phyloP scores from a whole-genome alignment of 805 yeast species.

The Torulaspora franciscae region DNA sequence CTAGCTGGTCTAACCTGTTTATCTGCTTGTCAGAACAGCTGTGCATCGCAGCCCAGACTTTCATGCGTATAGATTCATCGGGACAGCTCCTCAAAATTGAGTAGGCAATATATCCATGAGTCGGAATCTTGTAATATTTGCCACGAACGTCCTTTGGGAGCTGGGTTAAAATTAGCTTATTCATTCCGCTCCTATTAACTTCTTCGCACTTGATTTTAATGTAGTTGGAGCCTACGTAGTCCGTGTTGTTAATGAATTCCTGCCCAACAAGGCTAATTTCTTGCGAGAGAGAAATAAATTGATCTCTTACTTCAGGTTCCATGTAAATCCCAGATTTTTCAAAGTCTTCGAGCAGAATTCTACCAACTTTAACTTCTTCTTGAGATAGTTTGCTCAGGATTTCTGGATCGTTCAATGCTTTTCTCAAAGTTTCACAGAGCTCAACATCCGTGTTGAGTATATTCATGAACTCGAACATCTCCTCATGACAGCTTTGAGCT shows the following conservation, averaged over 20 bases:
- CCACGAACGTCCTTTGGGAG: slow-evolving; percentile 38
- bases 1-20: slow-evolving; percentile 49
- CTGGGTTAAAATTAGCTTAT: slow-evolving; percentile 22
- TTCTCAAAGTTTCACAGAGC: slow-evolving; percentile 54
- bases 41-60: slow-evolving; percentile 72
- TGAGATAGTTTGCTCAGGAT: slow-evolving; percentile 40
- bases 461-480: slow-evolving; percentile 92
- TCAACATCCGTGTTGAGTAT: slow-evolving; percentile 77
- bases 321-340: slow-evolving; percentile 85
- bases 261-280: slow-evolving; percentile 79
- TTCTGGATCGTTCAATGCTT: slow-evolving; percentile 43
- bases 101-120: slow-evolving; percentile 61
- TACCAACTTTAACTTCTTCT: slow-evolving; percentile 83
- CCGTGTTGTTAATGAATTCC: slow-evolving; percentile 45
- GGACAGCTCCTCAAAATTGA: slow-evolving; percentile 56
- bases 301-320: slow-evolving; percentile 56
- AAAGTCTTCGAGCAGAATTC: slow-evolving; percentile 74
- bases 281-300: slow-evolving; percentile 74
- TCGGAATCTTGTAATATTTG: slow-evolving; percentile 46
- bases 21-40: slow-evolving; percentile 62
- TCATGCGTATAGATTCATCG: slow-evolving; percentile 52
- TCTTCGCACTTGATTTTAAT: slow-evolving; percentile 25
- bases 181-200: slow-evolving; percentile 19
- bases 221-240: slow-evolving; percentile 18
- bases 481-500: slow-evolving; percentile 83